These are phyloP conservation scores for Sordariomycetes sp. DNA, from an alignment of 2,329 filamentous ascomycete species.

Conservation along the genomic window DNA sequence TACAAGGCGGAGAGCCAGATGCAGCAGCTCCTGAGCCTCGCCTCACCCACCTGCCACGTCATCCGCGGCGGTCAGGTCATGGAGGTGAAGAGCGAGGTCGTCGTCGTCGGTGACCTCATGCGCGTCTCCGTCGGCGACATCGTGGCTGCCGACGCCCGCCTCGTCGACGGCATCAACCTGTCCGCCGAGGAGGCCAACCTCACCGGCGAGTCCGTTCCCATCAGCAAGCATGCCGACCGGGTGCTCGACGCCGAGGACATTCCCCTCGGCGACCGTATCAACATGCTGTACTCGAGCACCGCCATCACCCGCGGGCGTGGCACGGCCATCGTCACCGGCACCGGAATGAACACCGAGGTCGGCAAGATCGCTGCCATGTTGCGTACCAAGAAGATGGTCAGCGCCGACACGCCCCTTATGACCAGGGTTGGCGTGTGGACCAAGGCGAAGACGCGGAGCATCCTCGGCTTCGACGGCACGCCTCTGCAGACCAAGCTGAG, in stretches of 20 bases:
- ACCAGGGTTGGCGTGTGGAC: conserved; percentile 30
- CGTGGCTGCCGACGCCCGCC: conserved; percentile 54
- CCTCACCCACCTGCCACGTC: conserved; percentile 45
- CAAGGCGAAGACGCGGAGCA: conserved; percentile 29
- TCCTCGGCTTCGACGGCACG: conserved; percentile 60
- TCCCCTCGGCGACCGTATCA: conserved; percentile 55
- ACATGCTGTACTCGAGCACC: conserved; percentile 59
- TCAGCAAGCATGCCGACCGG: conserved; percentile 48
- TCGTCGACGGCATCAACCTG: conserved; percentile 56
- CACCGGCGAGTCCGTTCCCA: conserved; percentile 60
- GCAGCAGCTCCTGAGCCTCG: conserved; percentile 43
- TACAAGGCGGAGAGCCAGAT: conserved; percentile 49
- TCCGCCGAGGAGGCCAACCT: conserved; percentile 65
- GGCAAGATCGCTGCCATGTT: conserved; percentile 63
- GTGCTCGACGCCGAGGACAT: conserved; percentile 38
- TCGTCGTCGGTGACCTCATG: conserved; percentile 56
- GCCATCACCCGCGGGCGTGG: conserved; percentile 60
- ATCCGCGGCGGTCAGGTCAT: conserved; percentile 37
- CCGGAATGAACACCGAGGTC: conserved; percentile 64
- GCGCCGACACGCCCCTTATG: conserved; percentile 17
- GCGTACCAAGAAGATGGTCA: conserved; percentile 37
- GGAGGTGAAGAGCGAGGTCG: conserved; percentile 37
- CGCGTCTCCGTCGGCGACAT: conserved; percentile 51
- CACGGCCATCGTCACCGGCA: conserved; percentile 53
- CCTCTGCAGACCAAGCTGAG: conserved; percentile 76